Conservation (phyloP, 208 protist genomes). For the Herpetomonas tarakana region DNA sequence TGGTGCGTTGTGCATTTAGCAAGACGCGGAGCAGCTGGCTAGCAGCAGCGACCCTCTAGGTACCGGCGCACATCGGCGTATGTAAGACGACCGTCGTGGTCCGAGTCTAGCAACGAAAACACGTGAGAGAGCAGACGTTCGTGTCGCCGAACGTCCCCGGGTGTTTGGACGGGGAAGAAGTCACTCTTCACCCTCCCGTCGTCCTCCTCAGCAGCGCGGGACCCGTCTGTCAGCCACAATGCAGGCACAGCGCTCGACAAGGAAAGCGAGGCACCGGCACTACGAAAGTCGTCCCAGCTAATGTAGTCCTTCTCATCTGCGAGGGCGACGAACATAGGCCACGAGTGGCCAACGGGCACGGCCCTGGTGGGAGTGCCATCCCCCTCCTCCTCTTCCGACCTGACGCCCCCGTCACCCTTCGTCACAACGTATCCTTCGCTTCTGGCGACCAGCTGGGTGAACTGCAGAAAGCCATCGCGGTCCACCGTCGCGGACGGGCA, state of each 20-base stretch:
- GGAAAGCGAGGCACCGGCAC: not conserved
- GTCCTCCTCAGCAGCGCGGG: no score
- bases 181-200: no score
- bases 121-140: constrained; percentile 25
- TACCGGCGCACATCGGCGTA: constrained; percentile 45
- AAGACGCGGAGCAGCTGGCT: not conserved
- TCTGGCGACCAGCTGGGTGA: constrained; percentile 7
- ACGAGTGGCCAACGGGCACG: not conserved
- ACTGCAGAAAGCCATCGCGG: constrained; percentile 12
- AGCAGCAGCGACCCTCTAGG: constrained; percentile 8
- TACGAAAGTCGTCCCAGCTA: constrained; percentile 15
- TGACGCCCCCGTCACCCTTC: not conserved
- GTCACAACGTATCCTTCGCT: not conserved
- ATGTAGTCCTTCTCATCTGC: constrained; percentile 24
- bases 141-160: not conserved
- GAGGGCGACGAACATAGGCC: constrained; percentile 21
- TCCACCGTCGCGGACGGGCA: no score
- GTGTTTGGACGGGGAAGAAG: no score
- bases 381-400: constrained; percentile 25
- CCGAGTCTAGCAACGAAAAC: constrained; percentile 49
- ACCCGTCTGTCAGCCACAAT: no score
- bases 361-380: not conserved
- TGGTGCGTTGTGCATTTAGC: not conserved
- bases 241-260: not conserved
- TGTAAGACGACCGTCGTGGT: constrained; percentile 46